Evolutionary conservation across 352 stramenopile species (phyloP).

Genomic region (Phytophthora meadii): DNA sequence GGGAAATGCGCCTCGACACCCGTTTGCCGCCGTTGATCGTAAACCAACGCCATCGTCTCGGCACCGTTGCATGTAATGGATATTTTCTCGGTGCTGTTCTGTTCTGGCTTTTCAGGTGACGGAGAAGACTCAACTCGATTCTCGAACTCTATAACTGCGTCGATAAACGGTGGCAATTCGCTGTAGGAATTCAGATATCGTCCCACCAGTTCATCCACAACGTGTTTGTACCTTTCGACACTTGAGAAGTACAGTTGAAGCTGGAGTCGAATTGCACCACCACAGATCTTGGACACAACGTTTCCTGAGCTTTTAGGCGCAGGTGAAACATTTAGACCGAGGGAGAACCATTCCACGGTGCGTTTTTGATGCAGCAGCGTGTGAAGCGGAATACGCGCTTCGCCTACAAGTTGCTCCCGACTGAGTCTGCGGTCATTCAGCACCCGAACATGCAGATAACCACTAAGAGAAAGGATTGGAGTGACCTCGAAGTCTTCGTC

Average conservation of each 20-base stretch:
- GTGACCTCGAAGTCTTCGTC: conserved; percentile 79
- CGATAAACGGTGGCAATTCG: conserved; percentile 67
- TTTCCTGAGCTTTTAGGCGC: conserved; percentile 12
- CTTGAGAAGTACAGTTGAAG: conserved; percentile 71
- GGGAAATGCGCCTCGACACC: conserved; percentile 31
- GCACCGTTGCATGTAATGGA: conserved; percentile 14
- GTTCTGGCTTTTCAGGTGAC: conserved; percentile 42
- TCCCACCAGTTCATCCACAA: conserved; percentile 65
- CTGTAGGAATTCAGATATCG: conserved; percentile 64
- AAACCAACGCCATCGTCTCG: conserved; percentile 12
- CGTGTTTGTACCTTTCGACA: conserved; percentile 63
- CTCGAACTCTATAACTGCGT: conserved; percentile 34
- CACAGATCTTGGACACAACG: conserved; percentile 39
- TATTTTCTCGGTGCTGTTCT: conserved; percentile 27
- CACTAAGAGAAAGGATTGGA: conserved; percentile 70
- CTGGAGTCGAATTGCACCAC: conserved; percentile 59
- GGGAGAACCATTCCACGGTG: conserved; percentile 61
- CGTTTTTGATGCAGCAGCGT: conserved; percentile 74
- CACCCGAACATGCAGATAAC: conserved; percentile 66
- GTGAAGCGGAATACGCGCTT: conserved; percentile 67
- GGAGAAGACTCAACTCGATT: conserved; percentile 14
- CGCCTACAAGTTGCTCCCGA: conserved; percentile 71
- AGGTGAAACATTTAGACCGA: conserved; percentile 41
- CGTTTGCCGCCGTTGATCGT: conserved; percentile 20
- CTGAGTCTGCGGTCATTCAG: conserved; percentile 78